Base-by-base conservation (phyloP, 148 eudicot species). In the Rhododendron griersonianum region DNA sequence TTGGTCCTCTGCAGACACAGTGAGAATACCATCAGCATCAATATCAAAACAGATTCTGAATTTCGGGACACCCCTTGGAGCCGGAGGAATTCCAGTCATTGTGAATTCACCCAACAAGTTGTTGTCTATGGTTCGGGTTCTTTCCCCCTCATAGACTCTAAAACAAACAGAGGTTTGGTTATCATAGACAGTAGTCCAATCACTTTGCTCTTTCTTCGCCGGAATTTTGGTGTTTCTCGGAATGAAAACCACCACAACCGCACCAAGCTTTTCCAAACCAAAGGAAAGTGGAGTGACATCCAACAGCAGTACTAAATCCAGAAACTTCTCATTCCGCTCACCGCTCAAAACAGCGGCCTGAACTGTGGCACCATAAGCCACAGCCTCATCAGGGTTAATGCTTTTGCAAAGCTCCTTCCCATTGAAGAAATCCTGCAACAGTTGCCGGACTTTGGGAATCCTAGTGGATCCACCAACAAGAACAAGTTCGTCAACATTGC, bases 61-160 rank as follows among this genome's bases (percentile, higher is more conserved):
- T 16, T 16, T 0, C 1, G 61, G 61, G 25, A 82, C 88, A 50
- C 88, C 88, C 35, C 85, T 55, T 18, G 88, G 88, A 86, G 85
- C 85, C 0, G 75, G 85, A 48, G 81, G 76, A 82, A 86, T 74
- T 44, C 88, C 85, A 19, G 75, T 13, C 16, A 82, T 30, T 41
- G 18, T 73, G 44, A 86, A 86, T 81, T 82, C 59, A 15, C 85
- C 88, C 59, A 86, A 11, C 37, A 86, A 51, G 51, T 82, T 82
- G 65, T 86, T 86, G 50, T 86, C 87, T 3, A 11, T 51, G 59
- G 87, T 57, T 53, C 81, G 74, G 30, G 81, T 51, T 18, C 84
- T 81, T 77, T 86, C 87, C 39, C 87, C 87, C 71, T 86, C 84
- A 3, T 63, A 86, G n/a, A 86, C 84, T 82, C 25, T 80, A 35